These are phyloP conservation scores for Monosporascus sp. DNA, from an alignment of 2,329 filamentous ascomycete genomes.

Conservation along the genomic window DNA sequence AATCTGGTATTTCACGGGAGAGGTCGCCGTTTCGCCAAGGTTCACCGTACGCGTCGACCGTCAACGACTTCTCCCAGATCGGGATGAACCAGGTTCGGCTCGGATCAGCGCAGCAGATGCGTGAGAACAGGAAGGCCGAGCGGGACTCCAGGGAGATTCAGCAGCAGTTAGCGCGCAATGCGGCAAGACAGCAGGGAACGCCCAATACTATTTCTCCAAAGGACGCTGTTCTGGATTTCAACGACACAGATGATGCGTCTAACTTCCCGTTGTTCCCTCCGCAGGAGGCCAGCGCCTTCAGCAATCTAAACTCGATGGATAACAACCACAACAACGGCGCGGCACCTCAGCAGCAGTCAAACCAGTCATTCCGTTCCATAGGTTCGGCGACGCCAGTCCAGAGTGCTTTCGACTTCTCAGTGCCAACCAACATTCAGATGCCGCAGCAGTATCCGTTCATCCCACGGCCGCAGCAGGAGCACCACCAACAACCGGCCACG, in stretches of 20 bases:
- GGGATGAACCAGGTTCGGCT: conserved; percentile 33
- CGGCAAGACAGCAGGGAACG: conserved; percentile 38
- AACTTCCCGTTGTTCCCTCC: conserved; percentile 70
- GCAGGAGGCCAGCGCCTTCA: conserved; percentile 41
- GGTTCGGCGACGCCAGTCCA: conserved; percentile 21
- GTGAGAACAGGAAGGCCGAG: conserved; percentile 56
- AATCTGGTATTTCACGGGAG: conserved; percentile 50
- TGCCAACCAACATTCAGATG: conserved; percentile 31
- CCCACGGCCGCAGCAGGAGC: conserved; percentile 28
- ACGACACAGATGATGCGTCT: conserved; percentile 64
- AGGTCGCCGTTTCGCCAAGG: conserved; percentile 77
- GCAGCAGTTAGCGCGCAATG: conserved; percentile 34
- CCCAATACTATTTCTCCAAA: conserved; percentile 93
- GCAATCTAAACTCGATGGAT: conserved; percentile 9
- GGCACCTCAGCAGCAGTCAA: conserved; percentile 18
- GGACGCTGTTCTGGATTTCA: conserved; percentile 82
- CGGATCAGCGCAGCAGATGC: conserved; percentile 51
- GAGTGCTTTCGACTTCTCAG: conserved; percentile 26
- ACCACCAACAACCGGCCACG: conserved; percentile 24
- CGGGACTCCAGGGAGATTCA: conserved; percentile 47
- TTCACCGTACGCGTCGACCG: conserved; percentile 52
- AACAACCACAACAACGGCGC: conserved; percentile 12
- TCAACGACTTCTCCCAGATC: conserved; percentile 38
- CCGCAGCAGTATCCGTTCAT: conserved; percentile 28
- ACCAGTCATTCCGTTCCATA: conserved; percentile 19